Evolutionary conservation across 2,329 filamentous ascomycete genomes (phyloP), one percentile per base, ranked within the genome.

Genomic region (Scedosporium minutisporum): DNA sequence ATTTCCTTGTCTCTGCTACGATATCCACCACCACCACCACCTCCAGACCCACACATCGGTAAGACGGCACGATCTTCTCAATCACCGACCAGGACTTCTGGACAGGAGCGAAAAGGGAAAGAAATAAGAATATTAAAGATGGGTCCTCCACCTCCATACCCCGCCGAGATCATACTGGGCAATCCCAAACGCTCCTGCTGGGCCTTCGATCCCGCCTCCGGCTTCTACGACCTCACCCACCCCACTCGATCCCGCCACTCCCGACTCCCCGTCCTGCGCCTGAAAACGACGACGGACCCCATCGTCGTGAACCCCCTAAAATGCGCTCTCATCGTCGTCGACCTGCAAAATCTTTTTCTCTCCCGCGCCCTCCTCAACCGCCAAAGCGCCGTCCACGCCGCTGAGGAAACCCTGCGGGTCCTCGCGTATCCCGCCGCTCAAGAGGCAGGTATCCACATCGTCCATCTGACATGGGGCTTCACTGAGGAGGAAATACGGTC

Each of bases 401-500:
- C 64, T 1, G 62, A 65, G 57, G 46, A 46, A 25, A 62, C 25
- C 3, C 33, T 66, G 4, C 44, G 63, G 2, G 33, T 63, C 21
- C 16, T 58, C 1, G 65, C 60, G 3, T 60, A 65, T 16, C 65
- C 65, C 1, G 62, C 65, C 1, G 64, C 63, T 21, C 29, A 61
- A 46, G 27, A 62, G 58, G 63, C 62, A 1, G 63, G 64, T 3
- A 63, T 64, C 23, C 68, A 74, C 67, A 67, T 83, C 21, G 70
- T 83, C 21, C 83, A 80, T 80, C 72, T 83, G 53, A 84, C 82
- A 67, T 86, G 82, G 83, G 82, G 82, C 2, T 72, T 86, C 44
- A 81, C 75, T 0, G 77, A 82, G n/a, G 66, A 71, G 18, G 82
- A 85, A 66, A 68, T 85, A 14, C 67, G 68, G 3, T 69, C 65